phyloP scores from a whole-genome alignment of 1,284 basidiomycete genomes.

The Apiotrichum domesticum region DNA sequence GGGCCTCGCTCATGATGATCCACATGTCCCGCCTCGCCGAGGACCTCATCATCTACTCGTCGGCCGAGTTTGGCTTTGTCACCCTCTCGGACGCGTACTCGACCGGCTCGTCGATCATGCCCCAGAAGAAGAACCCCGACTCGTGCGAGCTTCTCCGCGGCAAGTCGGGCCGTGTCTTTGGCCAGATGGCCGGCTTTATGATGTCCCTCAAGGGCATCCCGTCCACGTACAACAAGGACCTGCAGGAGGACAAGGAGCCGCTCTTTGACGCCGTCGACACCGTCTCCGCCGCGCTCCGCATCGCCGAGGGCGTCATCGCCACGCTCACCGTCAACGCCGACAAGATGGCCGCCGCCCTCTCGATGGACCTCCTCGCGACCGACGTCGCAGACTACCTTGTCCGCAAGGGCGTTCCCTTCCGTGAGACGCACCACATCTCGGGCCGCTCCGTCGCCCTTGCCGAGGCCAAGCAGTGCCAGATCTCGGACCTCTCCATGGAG shows the following conservation, averaged over 20 bases:
- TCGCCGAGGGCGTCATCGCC: constrained; percentile 88
- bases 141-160: constrained; percentile 90
- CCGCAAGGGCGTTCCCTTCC: constrained; percentile 95
- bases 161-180: constrained; percentile 90
- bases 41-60: constrained; percentile 94
- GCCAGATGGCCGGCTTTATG: constrained; percentile 96
- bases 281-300: constrained; percentile 79
- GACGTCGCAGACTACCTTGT: constrained; percentile 97
- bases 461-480: constrained; percentile 70
- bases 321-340: constrained; percentile 81
- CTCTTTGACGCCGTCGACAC: constrained; percentile 92
- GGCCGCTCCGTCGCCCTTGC: constrained; percentile 92
- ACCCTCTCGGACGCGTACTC: constrained; percentile 93
- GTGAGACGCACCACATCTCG: constrained; percentile 97
- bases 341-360: constrained; percentile 83
- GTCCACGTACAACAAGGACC: constrained; percentile 98
- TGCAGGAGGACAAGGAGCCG: constrained; percentile 98
- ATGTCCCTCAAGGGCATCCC: constrained; percentile 97
- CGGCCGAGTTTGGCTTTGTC: constrained; percentile 93
- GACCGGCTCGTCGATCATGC: constrained; percentile 99
- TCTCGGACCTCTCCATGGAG: constrained; percentile 70
- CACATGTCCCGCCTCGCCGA: constrained; percentile 93
- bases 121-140: constrained; percentile 99
- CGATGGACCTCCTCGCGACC: constrained; percentile 95
- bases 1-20: constrained; percentile 84